Evolutionary conservation across 2,329 filamentous ascomycete genomes (phyloP), one percentile per base, ranked within the genome.

Genomic region (Aspergillus sp.): DNA sequence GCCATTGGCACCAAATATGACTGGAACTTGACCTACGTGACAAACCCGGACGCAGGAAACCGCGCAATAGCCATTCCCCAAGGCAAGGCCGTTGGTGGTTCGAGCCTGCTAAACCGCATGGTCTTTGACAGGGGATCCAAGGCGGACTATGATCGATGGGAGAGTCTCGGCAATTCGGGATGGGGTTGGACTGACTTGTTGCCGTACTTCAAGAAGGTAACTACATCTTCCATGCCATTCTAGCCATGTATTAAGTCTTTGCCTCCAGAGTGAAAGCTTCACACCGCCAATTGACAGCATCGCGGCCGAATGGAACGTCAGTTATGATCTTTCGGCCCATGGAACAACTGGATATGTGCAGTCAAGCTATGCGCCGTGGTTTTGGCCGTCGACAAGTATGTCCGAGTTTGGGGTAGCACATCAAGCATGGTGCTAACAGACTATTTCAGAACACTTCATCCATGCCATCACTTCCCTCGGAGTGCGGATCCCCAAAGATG

Each of bases 21-120:
- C 48, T 54, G 52, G 52, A 54, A 54, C 25, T 25, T 51, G 17
- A 54, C 52, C 11, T 51, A 50, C 16, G 38, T 25, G 36, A 1
- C 1, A 19, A 50, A 54, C 23, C 32, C 48, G 7, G 47, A 54
- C 4, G 13, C 23, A 2, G 45, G 20, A 11, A 45, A 47, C n/a
- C 52, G 52, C 17, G 11, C 38, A 13, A 10, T 47, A 5, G 7
- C 45, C 6, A 48, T 52, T 13, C 49, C 49, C 3, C 45, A 48
- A 23, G 53, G 49, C 3, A 49, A 52, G 21, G 45, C 29, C 17
- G 38, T 55, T 16, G 49, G 53, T 5, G 53, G 53, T 4, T 52
- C 49, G 10, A 52, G 49, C 25, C 16, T 45, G 2, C 21, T 55
- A 3, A 55, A 55, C 14, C 41, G 45, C 14, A 52, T 52, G 53